Evolutionary conservation across 2,329 filamentous ascomycete species (phyloP), one percentile per base, ranked within the genome.

Genomic region (Alternaria postmessia): DNA sequence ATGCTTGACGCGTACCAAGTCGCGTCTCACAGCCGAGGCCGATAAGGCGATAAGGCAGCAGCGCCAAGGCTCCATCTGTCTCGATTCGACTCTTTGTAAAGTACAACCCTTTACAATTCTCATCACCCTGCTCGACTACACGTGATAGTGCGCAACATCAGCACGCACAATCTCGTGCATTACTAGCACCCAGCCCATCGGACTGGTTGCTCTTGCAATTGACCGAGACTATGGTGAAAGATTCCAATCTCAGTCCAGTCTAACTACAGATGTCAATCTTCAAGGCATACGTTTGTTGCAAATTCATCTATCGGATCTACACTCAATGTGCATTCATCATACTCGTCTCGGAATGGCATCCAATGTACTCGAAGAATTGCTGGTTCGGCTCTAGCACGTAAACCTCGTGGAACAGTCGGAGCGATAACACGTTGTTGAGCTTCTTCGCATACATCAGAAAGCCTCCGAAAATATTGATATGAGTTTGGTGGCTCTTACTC

Each of bases 311-410:
- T 42, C n/a, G 39, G 12, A 32, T 20, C 24, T 26, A 34, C 14
- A 32, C 20, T 41, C 16, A 14, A 7, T 30, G 20, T 16, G 54
- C 24, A 36, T 57, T 63, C 32, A 72, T 24, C 74, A 81, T 78
- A 1, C 78, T 78, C 2, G 73, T 79, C 20, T 67, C 70, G 6
- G 61, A 57, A 65, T 82, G 80, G 43, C 80, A 82, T 7, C 70
- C 75, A 11, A 82, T 63, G 60, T 82, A 82, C 70, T 82, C 80
- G 57, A 82, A 80, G 6, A 72, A 58, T 63, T 82, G 80, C 69
- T 82, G 78, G 42, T 75, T 78, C 7, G 71, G 67, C 54, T 75
- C 65, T 30, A 82, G 60, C 6, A 81, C 78, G 51, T 78, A 68
- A 12, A 82, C 75, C 64, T 82, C 79, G 57, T 82, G 80, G 57